Conservation (phyloP, 108 stramenopile species). For the Pseudonitzschia delicatissima region DNA sequence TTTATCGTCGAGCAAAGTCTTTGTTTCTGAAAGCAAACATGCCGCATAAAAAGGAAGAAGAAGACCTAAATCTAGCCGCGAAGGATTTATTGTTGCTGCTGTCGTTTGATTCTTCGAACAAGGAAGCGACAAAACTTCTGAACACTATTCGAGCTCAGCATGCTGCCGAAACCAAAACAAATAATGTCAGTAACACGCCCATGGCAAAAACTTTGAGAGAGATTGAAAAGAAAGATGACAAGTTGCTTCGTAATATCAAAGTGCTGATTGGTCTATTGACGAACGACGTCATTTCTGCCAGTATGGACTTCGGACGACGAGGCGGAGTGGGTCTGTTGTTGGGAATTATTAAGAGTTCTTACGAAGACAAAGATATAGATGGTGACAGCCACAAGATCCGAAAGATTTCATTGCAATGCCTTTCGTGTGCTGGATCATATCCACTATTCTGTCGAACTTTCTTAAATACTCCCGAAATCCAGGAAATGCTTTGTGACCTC, state of each 20-base stretch:
- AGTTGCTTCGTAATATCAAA: conserved; percentile 36
- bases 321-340: conserved; percentile 58
- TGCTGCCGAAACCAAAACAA: conserved; percentile 35
- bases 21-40: conserved; percentile 37
- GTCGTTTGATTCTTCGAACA: conserved; percentile 64
- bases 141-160: conserved; percentile 53
- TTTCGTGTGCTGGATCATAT: conserved; percentile 40
- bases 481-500: conserved; percentile 30
- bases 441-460: conserved; percentile 41
- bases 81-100: conserved; percentile 66
- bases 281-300: conserved; percentile 45
- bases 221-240: conserved; percentile 33
- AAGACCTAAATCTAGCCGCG: conserved; percentile 60
- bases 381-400: conserved; percentile 13
- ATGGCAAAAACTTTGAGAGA: conserved; percentile 44
- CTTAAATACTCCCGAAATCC: conserved; percentile 34
- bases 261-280: conserved; percentile 57
- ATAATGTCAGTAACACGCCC: conserved; percentile 35
- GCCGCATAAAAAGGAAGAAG: conserved; percentile 33
- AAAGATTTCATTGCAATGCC: conserved; percentile 30
- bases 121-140: conserved; percentile 60
- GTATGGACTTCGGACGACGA: conserved; percentile 71
- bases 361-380: conserved; percentile 2
- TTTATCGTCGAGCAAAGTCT: conserved; percentile 81
- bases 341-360: conserved; percentile 20